These are phyloP conservation scores for Saturnispora dispora DNA, from an alignment of 805 yeast genomes.

Conservation along the genomic window DNA sequence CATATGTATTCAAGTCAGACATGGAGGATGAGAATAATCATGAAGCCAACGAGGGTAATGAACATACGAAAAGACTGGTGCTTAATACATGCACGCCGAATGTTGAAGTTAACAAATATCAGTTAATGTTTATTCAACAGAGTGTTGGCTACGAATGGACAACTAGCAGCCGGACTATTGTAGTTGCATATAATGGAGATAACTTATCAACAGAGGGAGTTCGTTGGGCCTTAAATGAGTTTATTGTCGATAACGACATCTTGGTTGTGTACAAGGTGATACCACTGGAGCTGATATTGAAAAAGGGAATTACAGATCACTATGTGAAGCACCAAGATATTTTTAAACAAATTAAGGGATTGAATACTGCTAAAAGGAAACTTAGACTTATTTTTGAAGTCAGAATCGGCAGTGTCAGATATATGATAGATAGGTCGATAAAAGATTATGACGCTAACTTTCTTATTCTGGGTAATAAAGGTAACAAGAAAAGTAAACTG, in stretches of 20 bases:
- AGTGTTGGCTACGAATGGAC: conserved; percentile 27
- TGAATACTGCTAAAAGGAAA: conserved; percentile 29
- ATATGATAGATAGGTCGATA: conserved; percentile 32
- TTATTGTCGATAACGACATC: conserved; percentile 38
- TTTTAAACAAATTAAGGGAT: conserved; percentile 25
- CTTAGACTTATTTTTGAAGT: conserved; percentile 37
- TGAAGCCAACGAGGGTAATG: neutral
- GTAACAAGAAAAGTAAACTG: conserved; percentile 30
- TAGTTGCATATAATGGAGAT: conserved; percentile 35
- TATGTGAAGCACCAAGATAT: conserved; percentile 28
- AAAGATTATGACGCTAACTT: conserved; percentile 37
- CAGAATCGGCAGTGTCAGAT: conserved; percentile 35
- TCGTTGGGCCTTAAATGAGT: conserved; percentile 37
- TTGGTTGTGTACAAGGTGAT: conserved; percentile 36
- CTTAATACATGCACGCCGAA: conserved; percentile 36
- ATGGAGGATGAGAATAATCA: neutral
- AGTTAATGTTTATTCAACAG: conserved; percentile 31
- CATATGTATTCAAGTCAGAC: conserved; percentile 17
- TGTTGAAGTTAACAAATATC: conserved; percentile 21
- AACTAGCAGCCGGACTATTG: conserved; percentile 31
- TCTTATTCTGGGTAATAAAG: conserved; percentile 37
- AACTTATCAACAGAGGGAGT: conserved; percentile 35
- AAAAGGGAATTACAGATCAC: conserved; percentile 21
- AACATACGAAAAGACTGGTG: conserved; percentile 26
- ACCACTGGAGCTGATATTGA: conserved; percentile 24